A percentile compares a stretch with the other conserved stretches of the same genome.
phyloP scores from a whole-genome alignment of 768 basidiomycete species.

The Crucibulum laeve region DNA sequence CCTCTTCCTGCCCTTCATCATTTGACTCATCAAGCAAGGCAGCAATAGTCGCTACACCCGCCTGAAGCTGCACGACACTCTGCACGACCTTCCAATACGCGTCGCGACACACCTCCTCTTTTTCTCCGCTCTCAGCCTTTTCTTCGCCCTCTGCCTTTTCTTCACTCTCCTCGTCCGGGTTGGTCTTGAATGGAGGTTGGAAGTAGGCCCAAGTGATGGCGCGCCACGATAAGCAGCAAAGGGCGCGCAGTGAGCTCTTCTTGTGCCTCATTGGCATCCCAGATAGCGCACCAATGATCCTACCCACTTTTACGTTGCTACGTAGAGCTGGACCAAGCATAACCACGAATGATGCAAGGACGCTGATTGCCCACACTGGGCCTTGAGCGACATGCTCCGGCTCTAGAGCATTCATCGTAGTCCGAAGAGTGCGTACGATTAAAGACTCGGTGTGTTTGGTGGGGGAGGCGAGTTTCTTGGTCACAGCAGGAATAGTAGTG shows the following conservation, averaged over 20 bases:
- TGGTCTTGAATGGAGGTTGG: conserved; percentile 39
- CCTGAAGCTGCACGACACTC: conserved; percentile 42
- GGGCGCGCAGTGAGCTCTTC: conserved; percentile 58
- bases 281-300: conserved; percentile 46
- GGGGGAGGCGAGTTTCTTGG: conserved; percentile 32
- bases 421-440: conserved; percentile 64
- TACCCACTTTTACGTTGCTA: conserved; percentile 36
- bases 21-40: conserved; percentile 39
- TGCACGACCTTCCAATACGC: conserved; percentile 46
- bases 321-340: conserved; percentile 57
- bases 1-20: conserved; percentile 11
- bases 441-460: conserved; percentile 37
- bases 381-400: conserved; percentile 65
- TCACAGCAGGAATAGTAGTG: conserved; percentile 32
- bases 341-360: conserved; percentile 61
- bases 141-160: conserved; percentile 24
- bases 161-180: conserved; percentile 23
- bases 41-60: conserved; percentile 53
- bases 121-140: conserved; percentile 4
- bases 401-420: conserved; percentile 51
- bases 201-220: conserved; percentile 62
- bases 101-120: conserved; percentile 15
- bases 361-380: conserved; percentile 72
- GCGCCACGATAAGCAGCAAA: conserved; percentile 65
- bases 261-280: conserved; percentile 54